Conservation (phyloP, 75 land plant species). For the Pinus tabuliformis region DNA sequence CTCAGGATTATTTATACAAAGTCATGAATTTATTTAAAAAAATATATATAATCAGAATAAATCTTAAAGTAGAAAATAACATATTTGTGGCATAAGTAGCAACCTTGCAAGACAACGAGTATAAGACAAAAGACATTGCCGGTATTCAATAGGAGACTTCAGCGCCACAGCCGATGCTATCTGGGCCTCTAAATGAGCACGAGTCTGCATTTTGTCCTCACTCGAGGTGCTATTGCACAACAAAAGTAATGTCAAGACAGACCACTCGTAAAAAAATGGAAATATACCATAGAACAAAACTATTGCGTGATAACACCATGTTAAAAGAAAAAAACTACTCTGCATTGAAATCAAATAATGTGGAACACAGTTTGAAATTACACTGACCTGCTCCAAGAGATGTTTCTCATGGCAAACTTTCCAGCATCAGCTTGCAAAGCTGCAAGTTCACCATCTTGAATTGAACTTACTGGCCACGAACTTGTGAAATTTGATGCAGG, state of each 20-base stretch:
- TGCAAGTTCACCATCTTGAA: slow-evolving; percentile 81
- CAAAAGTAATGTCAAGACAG: slow-evolving; percentile 2
- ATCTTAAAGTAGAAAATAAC: background rate
- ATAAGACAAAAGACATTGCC: slow-evolving; percentile 79
- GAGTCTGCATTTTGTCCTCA: slow-evolving; percentile 87
- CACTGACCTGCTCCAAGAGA: slow-evolving; percentile 82
- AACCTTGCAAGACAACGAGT: slow-evolving; percentile 85
- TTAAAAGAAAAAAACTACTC: background rate
- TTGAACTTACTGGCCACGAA: slow-evolving; percentile 64
- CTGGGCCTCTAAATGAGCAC: slow-evolving; percentile 91
- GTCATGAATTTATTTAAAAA: background rate
- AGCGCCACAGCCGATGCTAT: slow-evolving; percentile 83
- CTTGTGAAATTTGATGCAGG: slow-evolving; percentile 90
- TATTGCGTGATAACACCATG: background rate
- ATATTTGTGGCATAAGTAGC: background rate
- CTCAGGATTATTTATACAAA: background rate
- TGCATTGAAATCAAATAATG: background rate
- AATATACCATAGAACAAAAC: background rate
- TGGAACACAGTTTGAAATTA: background rate
- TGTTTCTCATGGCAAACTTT: slow-evolving; percentile 62
- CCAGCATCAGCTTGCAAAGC: slow-evolving; percentile 85
- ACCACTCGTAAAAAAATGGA: background rate
- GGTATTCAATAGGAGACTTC: slow-evolving; percentile 80
- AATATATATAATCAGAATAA: background rate
- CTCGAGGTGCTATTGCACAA: slow-evolving; percentile 13